phyloP scores from a whole-genome alignment of 768 basidiomycete genomes.

The Boletus bicolor region DNA sequence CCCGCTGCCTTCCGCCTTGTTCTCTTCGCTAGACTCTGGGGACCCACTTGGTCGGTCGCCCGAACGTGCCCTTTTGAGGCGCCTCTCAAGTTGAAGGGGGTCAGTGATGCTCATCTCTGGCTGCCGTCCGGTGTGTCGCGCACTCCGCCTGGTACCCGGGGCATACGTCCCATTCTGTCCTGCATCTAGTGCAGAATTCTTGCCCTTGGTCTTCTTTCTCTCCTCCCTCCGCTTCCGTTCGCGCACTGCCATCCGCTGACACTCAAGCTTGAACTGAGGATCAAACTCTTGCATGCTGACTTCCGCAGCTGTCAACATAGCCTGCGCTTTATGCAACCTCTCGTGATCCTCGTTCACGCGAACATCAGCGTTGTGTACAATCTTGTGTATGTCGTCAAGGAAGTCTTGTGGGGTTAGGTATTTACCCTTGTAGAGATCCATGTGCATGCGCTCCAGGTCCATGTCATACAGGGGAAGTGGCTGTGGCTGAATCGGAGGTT shows the following conservation, averaged over 20 bases:
- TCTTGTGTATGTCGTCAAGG: constrained; percentile 76
- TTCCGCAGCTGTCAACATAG: constrained; percentile 84
- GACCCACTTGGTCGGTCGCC: constrained; percentile 50
- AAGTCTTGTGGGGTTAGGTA: constrained; percentile 90
- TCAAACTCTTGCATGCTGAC: constrained; percentile 88
- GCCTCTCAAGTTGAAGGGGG: constrained; percentile 68
- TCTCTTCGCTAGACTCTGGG: constrained; percentile 48
- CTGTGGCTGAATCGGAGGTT: constrained; percentile 34
- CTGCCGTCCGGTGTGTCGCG: constrained; percentile 66
- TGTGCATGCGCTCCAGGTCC: constrained; percentile 90
- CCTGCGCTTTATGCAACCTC: constrained; percentile 74
- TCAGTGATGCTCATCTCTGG: constrained; percentile 75
- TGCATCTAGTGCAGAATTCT: constrained; percentile 16
- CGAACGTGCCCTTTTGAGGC: constrained; percentile 68
- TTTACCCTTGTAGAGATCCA: constrained; percentile 74
- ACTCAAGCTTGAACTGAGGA: constrained; percentile 71
- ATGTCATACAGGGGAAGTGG: constrained; percentile 68
- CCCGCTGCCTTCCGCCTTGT: constrained; percentile 37
- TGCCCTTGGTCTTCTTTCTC: constrained; percentile 38
- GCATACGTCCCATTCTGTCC: constrained; percentile 35
- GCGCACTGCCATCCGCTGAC: constrained; percentile 79
- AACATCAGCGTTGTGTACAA: constrained; percentile 69
- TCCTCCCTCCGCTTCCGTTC: constrained; percentile 68
- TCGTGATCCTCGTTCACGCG: constrained; percentile 65
- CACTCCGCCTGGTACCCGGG: constrained; percentile 64